phyloP scores from a whole-genome alignment of 768 basidiomycete species.

The Psilocybe cubensis region DNA sequence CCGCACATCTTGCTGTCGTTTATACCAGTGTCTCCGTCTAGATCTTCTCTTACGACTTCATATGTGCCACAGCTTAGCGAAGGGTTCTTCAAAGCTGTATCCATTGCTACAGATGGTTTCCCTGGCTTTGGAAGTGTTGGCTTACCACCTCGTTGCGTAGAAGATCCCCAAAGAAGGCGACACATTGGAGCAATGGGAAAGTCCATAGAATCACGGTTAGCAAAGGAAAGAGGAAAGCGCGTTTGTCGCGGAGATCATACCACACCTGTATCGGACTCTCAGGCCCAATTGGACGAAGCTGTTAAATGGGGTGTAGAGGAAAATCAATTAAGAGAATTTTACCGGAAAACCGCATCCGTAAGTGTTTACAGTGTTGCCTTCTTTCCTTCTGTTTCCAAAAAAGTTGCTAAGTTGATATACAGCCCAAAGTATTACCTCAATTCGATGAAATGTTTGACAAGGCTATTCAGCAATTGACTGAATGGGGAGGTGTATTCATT shows the following conservation, averaged over 20 bases:
- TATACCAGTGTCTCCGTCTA: slow-evolving; percentile 42
- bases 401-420: slow-evolving; percentile 7
- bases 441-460: slow-evolving; percentile 80
- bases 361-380: slow-evolving; percentile 24
- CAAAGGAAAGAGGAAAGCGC: slow-evolving; percentile 63
- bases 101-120: slow-evolving; percentile 61
- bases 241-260: slow-evolving; percentile 60
- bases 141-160: slow-evolving; percentile 74
- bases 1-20: slow-evolving; percentile 62
- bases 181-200: slow-evolving; percentile 78
- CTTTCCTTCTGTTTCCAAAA: slow-evolving; percentile 18
- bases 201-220: slow-evolving; percentile 65
- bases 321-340: slow-evolving; percentile 54
- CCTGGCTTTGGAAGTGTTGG: slow-evolving; percentile 80
- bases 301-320: slow-evolving; percentile 74
- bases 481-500: slow-evolving; percentile 74
- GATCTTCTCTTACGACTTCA: slow-evolving; percentile 42
- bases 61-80: slow-evolving; percentile 34
- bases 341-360: slow-evolving; percentile 63
- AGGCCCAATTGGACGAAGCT: slow-evolving; percentile 64
- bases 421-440: slow-evolving; percentile 57
- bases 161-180: slow-evolving; percentile 75
- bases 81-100: slow-evolving; percentile 41
- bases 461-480: slow-evolving; percentile 75
- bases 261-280: slow-evolving; percentile 39